Evolutionary conservation across 441 rosid species (phyloP), one percentile per base, ranked within the genome.

Genomic region (Brassica hybrid): DNA sequence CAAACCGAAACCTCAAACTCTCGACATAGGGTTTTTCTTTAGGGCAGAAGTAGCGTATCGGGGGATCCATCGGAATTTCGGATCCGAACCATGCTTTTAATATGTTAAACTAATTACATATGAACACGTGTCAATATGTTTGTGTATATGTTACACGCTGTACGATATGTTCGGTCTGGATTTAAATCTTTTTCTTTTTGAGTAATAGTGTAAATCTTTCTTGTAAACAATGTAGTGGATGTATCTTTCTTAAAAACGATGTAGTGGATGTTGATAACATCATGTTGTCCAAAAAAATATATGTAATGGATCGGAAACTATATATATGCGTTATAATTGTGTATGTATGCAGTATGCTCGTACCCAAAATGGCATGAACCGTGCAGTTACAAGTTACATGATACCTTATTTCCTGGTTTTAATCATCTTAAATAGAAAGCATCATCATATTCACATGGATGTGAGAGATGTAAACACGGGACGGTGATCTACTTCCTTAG

Each of bases 361-460:
- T 57, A 57, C 61, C 60, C 1, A 57, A 19, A 41, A 65, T 54
- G 23, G 2, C 59, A 54, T 54, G 59, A 16, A 16, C 11, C 59
- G 59, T 54, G 59, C 23, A 54, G 21, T 54, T 54, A 50, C 57
- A 50, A 50, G 57, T 14, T 50, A 54, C 59, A 7, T 17, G 59
- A 17, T 65, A 2, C 14, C 76, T 30, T 43, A 48, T 43, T 34
- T 72, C 73, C 14, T 72, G 63, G 63, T 54, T n/a, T 14, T 27
- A 72, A 66, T 58, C 57, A 58, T 72, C 34, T 43, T 7, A 72
- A 5, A 25, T 4, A 34, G 65, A 78, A 72, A 78, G 76, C 25
- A 67, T 72, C 64, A 60, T 67, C 56, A 64, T 67, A 34, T 67
- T 78, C 73, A 67, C 65, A 78, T 72, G 73, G 65, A 50, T 72